Base-by-base conservation (phyloP, 2,329 filamentous ascomycete species). In the Colletotrichum somersetense region DNA sequence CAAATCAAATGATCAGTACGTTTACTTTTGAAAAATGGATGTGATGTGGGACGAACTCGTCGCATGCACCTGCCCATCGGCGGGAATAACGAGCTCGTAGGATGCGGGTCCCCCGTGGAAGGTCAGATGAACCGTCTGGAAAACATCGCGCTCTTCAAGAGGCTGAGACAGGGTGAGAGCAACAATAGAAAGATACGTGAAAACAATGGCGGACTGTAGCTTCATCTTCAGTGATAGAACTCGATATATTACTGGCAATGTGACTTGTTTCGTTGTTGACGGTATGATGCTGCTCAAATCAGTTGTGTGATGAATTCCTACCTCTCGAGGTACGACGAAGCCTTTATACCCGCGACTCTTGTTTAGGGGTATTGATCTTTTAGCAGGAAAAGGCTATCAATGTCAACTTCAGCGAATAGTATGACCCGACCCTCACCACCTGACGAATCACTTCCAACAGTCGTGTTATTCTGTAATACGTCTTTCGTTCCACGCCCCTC, bases 31-130 rank as follows among this genome's bases (percentile, higher is more conserved):
- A 5, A 12, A 8, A 8, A 5, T 1, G 20, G 23, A 16, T 46
- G 6, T 12, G 5, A 18, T 1, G 23, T 11, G 33, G n/a, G 7
- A 66, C 80, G 16, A 75, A 85, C 83, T 80, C 26, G 84, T 86
- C 5, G 74, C 55, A 63, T 83, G 73, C 2, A 77, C 69, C 2
- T 75, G 77, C 38, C 85, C 84, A 67, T 88, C 82, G 8, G 83
- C 82, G 12, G 81, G 80, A 35, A 88, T 80, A 26, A 74, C 69
- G 65, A 88, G 75, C 1, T 79, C 73, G 75, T 86, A 87, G 3
- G 78, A 78, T 20, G 80, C 80, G 10, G 84, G 80, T 3, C 80
- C 83, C 46, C 80, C 82, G 74, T 84, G 80, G 75, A 88, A 86
- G 26, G 76, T 84, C 61, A 88, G 79, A 71, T 84, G 79, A 5